phyloP scores from a whole-genome alignment of 2,329 filamentous ascomycete species.

The Aspergillus sp. region DNA sequence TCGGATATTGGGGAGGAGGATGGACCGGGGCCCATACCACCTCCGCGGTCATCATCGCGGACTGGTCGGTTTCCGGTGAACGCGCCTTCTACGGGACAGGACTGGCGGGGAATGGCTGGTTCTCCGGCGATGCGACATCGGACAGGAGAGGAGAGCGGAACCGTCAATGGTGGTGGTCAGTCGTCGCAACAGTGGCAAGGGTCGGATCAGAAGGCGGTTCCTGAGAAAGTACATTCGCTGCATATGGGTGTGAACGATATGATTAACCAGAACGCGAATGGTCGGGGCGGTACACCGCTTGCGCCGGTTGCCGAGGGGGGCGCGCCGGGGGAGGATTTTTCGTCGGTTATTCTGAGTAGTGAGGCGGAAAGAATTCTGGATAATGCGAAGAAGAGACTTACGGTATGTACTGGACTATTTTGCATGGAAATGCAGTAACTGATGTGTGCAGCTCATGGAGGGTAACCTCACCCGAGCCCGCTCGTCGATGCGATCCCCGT shows the following conservation, averaged over 20 bases:
- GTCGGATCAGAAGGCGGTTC: constrained; percentile 9
- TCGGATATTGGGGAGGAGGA: constrained; percentile 43
- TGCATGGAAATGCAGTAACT: constrained; percentile 5
- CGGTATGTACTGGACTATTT: constrained; percentile 50
- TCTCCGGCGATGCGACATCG: constrained; percentile 10
- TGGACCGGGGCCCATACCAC: constrained; percentile 4
- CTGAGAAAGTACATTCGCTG: constrained; percentile 3
- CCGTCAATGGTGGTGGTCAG: background rate
- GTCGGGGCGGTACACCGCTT: constrained; percentile 20
- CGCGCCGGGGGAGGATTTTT: constrained; percentile 55
- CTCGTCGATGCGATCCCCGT: constrained; percentile 55
- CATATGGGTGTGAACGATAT: constrained; percentile 3
- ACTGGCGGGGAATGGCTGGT: constrained; percentile 8
- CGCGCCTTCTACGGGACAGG: background rate
- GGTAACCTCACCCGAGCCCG: constrained; percentile 77
- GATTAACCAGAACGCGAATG: constrained; percentile 2
- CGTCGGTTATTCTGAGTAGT: constrained; percentile 68
- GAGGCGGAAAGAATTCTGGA: constrained; percentile 85
- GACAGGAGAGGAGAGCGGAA: background rate
- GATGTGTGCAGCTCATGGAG: constrained; percentile 69
- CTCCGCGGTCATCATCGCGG: constrained; percentile 15
- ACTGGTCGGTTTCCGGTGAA: constrained; percentile 7
- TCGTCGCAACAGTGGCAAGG: background rate
- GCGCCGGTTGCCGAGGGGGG: constrained; percentile 32
- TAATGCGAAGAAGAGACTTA: constrained; percentile 83